Percentiles rank a stretch among this genome's conserved stretches.
Conservation (phyloP, 805 yeast species). For the Yamadazyma endophytica region DNA sequence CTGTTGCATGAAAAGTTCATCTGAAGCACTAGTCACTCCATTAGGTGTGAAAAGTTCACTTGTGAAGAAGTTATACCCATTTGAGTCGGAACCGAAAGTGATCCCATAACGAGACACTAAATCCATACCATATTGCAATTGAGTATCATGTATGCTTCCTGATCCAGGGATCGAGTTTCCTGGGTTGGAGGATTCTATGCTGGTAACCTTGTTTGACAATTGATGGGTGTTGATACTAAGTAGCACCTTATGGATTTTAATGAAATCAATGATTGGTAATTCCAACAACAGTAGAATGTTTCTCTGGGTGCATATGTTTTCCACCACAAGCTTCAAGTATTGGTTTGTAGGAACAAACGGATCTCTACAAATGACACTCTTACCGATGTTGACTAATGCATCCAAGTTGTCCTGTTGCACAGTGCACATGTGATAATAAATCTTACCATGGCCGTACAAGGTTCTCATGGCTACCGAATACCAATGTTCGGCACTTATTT, state of each 20-base stretch:
- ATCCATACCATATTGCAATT: slow-evolving; percentile 51
- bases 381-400: slow-evolving; percentile 76
- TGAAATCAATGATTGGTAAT: slow-evolving; percentile 57
- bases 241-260: slow-evolving; percentile 65
- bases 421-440: slow-evolving; percentile 83
- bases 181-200: slow-evolving; percentile 2
- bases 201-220: slow-evolving; percentile 3
- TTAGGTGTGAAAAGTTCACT: slow-evolving; percentile 33
- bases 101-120: slow-evolving; percentile 62
- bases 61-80: slow-evolving; percentile 60
- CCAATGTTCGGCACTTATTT: slow-evolving; percentile 79
- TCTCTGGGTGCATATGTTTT: slow-evolving; percentile 67
- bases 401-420: slow-evolving; percentile 75
- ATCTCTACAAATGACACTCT: slow-evolving; percentile 73
- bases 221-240: slow-evolving; percentile 44
- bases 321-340: slow-evolving; percentile 72
- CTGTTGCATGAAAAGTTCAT: slow-evolving; percentile 10
- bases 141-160: slow-evolving; percentile 38
- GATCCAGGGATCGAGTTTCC: slow-evolving; percentile 15
- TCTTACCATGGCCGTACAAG: slow-evolving; percentile 79
- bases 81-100: slow-evolving; percentile 64
- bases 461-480: slow-evolving; percentile 68
- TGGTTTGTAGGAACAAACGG: slow-evolving; percentile 83
- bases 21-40: slow-evolving; percentile 26
- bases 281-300: slow-evolving; percentile 56